These are phyloP conservation scores for Dentipellis fragilis DNA, from an alignment of 768 basidiomycete species.

Conservation along the genomic window DNA sequence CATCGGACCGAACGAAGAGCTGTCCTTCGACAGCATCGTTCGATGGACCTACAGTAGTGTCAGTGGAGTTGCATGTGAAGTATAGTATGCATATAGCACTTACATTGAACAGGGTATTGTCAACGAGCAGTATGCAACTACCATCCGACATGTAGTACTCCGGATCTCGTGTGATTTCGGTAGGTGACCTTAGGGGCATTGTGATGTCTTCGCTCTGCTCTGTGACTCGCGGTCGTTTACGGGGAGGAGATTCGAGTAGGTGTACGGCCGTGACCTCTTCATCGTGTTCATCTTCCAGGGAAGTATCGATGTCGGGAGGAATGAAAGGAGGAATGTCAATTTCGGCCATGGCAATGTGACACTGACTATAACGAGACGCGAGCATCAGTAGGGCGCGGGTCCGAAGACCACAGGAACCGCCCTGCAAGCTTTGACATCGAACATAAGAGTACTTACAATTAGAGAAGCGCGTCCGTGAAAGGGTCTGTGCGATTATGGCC, in stretches of 20 bases:
- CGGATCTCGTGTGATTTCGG: conserved; percentile 7
- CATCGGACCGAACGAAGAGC: conserved; percentile 54
- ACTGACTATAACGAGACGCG: background rate
- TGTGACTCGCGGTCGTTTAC: conserved; percentile 9
- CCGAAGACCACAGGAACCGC: background rate
- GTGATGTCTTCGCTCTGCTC: conserved; percentile 4
- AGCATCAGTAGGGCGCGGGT: background rate
- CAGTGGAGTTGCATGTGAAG: background rate
- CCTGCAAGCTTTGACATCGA: background rate
- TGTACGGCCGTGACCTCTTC: conserved; percentile 7
- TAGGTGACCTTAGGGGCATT: background rate
- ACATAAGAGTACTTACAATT: background rate
- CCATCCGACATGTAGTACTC: conserved; percentile 14
- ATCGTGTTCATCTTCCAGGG: background rate
- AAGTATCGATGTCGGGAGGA: conserved; percentile 7
- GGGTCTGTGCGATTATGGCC: no score
- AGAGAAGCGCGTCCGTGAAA: no score
- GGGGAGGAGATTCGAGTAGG: conserved; percentile 11
- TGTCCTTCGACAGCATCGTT: conserved; percentile 40
- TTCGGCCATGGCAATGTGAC: conserved; percentile 7
- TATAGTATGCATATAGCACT: background rate
- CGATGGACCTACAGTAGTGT: conserved; percentile 8
- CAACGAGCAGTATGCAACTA: conserved; percentile 12
- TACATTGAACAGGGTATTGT: conserved; percentile 13
- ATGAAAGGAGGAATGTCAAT: conserved; percentile 12